A percentile compares a stretch with the other conserved stretches of the same genome.
Evolutionary conservation across 352 stramenopile species (phyloP).

Genomic region (Pythium dissimile): DNA sequence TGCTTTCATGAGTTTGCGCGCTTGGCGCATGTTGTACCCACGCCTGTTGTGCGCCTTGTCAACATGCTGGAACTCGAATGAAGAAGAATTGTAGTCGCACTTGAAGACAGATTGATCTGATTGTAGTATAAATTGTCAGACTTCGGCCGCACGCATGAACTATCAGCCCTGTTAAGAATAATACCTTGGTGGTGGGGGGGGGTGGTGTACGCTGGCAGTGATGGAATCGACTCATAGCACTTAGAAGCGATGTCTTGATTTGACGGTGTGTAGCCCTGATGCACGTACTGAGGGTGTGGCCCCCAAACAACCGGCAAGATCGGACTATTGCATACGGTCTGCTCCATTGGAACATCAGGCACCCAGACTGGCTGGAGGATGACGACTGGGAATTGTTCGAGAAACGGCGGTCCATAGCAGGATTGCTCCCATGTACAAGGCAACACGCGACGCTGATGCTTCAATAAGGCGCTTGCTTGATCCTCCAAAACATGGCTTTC

Average conservation of each 20-base stretch:
- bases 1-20: slow-evolving; percentile 29
- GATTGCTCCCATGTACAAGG: slow-evolving; percentile 65
- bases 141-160: no score
- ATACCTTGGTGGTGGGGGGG: no score
- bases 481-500: background rate
- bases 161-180: no score
- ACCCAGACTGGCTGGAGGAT: background rate
- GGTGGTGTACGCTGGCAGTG: no score
- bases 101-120: no score
- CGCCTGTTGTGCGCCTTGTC: slow-evolving; percentile 75
- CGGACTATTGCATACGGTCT: no score
- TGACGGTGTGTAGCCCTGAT: background rate
- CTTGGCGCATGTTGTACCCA: slow-evolving; percentile 62
- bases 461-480: background rate
- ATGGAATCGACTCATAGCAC: no score
- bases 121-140: no score
- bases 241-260: background rate
- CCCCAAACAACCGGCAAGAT: background rate
- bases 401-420: slow-evolving; percentile 42
- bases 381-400: slow-evolving; percentile 52
- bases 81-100: no score
- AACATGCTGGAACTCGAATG: background rate
- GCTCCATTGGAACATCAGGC: no score
- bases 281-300: background rate
- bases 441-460: slow-evolving; percentile 30